Evolutionary conservation across 140 eudicot species (phyloP).

Genomic region (Senecio squalidus): DNA sequence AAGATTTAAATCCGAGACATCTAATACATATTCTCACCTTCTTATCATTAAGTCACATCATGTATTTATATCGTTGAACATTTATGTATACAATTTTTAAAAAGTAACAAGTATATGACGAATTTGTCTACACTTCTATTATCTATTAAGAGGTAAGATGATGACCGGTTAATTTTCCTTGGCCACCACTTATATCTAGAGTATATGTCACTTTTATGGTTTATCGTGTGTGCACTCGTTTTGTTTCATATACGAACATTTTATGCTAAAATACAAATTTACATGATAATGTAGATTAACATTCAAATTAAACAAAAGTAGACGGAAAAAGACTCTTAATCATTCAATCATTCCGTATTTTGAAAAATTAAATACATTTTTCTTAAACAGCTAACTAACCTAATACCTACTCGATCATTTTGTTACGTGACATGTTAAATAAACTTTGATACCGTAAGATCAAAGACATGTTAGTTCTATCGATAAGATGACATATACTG

Average conservation of each 20-base stretch:
- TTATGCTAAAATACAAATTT: neutral
- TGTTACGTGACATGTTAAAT: no score
- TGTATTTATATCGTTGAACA: no score
- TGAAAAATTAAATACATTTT: no score
- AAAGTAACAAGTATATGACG: neutral
- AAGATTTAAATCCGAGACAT: no score
- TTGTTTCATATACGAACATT: neutral
- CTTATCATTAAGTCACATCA: no score
- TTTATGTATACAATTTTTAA: no score
- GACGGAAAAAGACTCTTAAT: neutral
- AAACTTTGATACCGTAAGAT: no score
- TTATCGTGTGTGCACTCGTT: neutral
- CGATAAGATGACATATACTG: no score
- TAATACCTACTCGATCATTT: no score
- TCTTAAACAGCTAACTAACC: no score
- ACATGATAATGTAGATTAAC: conserved; percentile 2
- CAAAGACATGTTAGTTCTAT: no score
- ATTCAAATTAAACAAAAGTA: neutral
- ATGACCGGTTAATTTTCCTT: neutral
- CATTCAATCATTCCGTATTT: neutral
- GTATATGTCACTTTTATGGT: neutral
- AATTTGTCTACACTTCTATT: neutral
- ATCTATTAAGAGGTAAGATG: neutral
- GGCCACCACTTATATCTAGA: neutral
- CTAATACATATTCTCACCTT: no score